Base-by-base conservation (phyloP, 345 rosid species). In the Euphorbia pulcherrima region DNA sequence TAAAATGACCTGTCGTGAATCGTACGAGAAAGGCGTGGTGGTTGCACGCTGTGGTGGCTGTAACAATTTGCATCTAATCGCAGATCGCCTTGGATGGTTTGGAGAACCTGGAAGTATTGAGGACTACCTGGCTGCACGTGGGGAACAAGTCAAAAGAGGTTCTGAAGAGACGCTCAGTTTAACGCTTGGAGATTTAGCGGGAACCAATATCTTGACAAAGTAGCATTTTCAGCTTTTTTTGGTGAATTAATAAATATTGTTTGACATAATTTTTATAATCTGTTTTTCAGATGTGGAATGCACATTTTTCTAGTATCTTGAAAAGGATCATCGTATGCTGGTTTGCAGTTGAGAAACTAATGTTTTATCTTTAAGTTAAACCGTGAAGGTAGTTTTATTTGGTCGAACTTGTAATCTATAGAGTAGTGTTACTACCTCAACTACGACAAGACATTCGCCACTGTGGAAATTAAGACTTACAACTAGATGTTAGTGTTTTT, bases 1-100 rank as follows among this genome's bases (percentile, higher is more conserved):
- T 46, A 93, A 90, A 88, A 88, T 83, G 63, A 75, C 76, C 24
- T 85, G 94, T 62, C 83, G 86, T 4, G 88, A 88, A 67, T 86
- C 97, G 0, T 90, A 90, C 13, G 94, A 90, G 69, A 90, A 88
- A 64, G 97, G 98, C 0, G 88, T 93, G 59, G 98, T 93, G 70
- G 90, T 90, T 51, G 97, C 80, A 18, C 80, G 87, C 1, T 93
- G 98, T 68, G 71, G 85, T 41, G 94, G 98, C 6, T 93, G 98
- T 65, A 79, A 86, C 72, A 90, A 93, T 69, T 80, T 88, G 2
- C 98, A 93, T 80, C 81, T 93, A 80, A 90, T 90, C 53, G 87
- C 97, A 1, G 97, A 90, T 74, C 90, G 81, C 33, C 85, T 75
- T 26, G 97, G 98, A 30, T 87, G 89, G 97, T 93, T 93, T 37